Percentiles rank a stretch among this genome's conserved stretches.
phyloP scores from a whole-genome alignment of 805 yeast species.

The Candida wancherniae region DNA sequence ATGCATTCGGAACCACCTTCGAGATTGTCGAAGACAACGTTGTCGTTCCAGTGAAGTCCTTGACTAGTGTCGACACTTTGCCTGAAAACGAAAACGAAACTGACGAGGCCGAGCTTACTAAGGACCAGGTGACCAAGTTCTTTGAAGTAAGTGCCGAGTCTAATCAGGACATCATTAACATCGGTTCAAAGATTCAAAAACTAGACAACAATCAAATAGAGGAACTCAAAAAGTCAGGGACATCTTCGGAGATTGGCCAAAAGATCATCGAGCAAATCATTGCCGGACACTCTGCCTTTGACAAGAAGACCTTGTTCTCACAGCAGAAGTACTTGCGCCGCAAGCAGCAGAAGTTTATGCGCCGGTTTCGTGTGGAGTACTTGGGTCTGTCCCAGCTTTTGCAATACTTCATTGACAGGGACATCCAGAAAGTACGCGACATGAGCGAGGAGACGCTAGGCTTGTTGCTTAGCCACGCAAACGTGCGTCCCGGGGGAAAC shows the following conservation, averaged over 20 bases:
- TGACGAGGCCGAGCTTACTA: conserved; percentile 36
- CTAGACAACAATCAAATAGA: conserved; percentile 80
- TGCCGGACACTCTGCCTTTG: conserved; percentile 79
- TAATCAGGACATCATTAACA: conserved; percentile 60
- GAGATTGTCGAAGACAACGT: conserved; percentile 62
- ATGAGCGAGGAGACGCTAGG: conserved; percentile 84
- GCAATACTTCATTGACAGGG: conserved; percentile 74
- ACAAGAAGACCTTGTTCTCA: conserved; percentile 81
- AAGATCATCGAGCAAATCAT: conserved; percentile 78
- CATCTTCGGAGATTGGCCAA: conserved; percentile 60
- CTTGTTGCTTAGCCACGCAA: conserved; percentile 68
- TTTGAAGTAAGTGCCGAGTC: conserved; percentile 49
- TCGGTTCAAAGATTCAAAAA: conserved; percentile 69
- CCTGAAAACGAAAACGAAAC: conserved; percentile 16
- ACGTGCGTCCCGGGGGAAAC: conserved; percentile 83
- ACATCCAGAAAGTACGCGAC: conserved; percentile 65
- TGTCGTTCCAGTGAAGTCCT: conserved; percentile 46
- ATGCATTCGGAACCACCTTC: conserved; percentile 82
- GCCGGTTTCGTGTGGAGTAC: conserved; percentile 78
- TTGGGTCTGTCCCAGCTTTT: conserved; percentile 67
- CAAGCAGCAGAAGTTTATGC: conserved; percentile 85
- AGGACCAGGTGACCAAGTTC: conserved; percentile 33
- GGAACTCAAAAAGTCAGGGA: conserved; percentile 65
- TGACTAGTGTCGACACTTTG: conserved; percentile 18
- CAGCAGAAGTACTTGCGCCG: conserved; percentile 90